Evolutionary conservation across 805 yeast species (phyloP).

Genomic region (Starmerella potacharoeniae): DNA sequence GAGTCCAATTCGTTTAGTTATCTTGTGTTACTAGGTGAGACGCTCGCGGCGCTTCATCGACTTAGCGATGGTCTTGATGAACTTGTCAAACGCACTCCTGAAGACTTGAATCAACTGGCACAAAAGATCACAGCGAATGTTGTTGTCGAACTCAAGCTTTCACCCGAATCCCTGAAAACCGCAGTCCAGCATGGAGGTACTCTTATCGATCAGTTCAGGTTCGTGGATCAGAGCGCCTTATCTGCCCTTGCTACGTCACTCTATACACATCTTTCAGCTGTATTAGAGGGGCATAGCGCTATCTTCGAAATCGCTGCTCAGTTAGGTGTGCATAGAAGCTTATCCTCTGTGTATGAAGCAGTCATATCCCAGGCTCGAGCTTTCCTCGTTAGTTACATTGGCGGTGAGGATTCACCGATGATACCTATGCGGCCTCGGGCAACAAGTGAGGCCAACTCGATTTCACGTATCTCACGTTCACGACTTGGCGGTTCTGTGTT

Average conservation of each 20-base stretch:
- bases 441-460: background rate
- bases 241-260: constrained; percentile 61
- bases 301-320: constrained; percentile 42
- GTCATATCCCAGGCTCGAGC: constrained; percentile 33
- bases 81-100: background rate
- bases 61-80: constrained; percentile 8
- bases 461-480: constrained; percentile 4
- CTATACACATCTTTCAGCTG: constrained; percentile 50
- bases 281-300: constrained; percentile 60
- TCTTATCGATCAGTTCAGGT: constrained; percentile 15
- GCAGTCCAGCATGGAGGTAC: constrained; percentile 6
- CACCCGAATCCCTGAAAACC: constrained; percentile 5
- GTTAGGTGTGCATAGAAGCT: constrained; percentile 27
- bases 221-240: constrained; percentile 34
- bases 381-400: constrained; percentile 19
- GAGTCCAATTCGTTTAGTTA: constrained; percentile 43
- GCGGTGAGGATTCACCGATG: constrained; percentile 5
- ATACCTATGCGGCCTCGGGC: constrained; percentile 1
- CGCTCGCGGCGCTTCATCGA: constrained; percentile 40
- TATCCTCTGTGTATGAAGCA: constrained; percentile 36
- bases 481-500: constrained; percentile 12
- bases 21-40: constrained; percentile 41
- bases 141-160: constrained; percentile 12
- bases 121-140: constrained; percentile 5
- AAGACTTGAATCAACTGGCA: constrained; percentile 5